Base-by-base conservation (phyloP, 495 filamentous ascomycete species). In the Neurospora sp. region DNA sequence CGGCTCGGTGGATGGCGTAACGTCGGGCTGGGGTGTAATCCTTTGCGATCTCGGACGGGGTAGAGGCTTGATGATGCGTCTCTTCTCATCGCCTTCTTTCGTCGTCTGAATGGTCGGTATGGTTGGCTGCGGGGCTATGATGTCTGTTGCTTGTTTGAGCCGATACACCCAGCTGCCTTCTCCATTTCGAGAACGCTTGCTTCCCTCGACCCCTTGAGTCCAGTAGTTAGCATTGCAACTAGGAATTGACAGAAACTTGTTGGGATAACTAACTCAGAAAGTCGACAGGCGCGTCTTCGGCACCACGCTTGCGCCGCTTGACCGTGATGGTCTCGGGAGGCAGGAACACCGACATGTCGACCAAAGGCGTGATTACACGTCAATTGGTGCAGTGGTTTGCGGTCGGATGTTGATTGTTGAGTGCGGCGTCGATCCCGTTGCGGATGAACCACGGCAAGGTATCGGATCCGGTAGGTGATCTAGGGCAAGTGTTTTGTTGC, bases 281-380 rank as follows among this genome's bases (percentile, higher is more conserved):
- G 35, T 86, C 83, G 68, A 88, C 82, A 16, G 86, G 85, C 7
- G 77, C 76, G 18, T 88, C 86, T 38, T 87, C 86, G 12, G 77
- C 82, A 37, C 81, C 82, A 72, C 81, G 81, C 78, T 87, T 88
- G 75, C 87, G 83, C 83, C 87, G 83, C 83, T 88, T 88, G 71
- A 88, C 82, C 38, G 82, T 82, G 79, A 88, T 85, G 12, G 81
- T 78, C 65, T 82, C 78, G 11, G 87, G 87, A 11, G 87, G 86
- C n/a, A 85, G 75, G 38, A 31, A 65, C 35, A 27, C 59, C 71
- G 85, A 84, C 85, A 86, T 86, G 71, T 38, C 74, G 68, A 74
- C 48, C 39, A 14, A 59, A 59, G 20, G 20, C 10, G 48, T 27
- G 11, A 20, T 42, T 35, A 10, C 37, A 20, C 35, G 69, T 35